A percentile compares a stretch with the other conserved stretches of the same genome.
These are phyloP conservation scores for Phaeomoniella chlamydospora DNA, from an alignment of 2,329 filamentous ascomycete species.

Conservation along the genomic window DNA sequence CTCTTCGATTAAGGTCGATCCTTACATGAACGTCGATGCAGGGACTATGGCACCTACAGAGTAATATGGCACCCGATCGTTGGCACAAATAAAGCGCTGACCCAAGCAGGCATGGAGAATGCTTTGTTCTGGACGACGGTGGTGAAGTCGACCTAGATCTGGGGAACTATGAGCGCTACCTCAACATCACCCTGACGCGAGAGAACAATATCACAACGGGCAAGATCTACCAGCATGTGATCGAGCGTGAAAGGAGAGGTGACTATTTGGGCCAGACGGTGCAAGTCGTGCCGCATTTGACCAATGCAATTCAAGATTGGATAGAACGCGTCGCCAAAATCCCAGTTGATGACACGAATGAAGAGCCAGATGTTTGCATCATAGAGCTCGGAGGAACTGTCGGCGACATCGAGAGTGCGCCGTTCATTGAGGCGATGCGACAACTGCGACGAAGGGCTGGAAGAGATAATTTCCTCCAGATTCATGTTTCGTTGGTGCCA, in stretches of 20 bases:
- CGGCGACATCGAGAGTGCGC: slow-evolving; percentile 73
- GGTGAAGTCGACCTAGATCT: slow-evolving; percentile 64
- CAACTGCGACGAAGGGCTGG: slow-evolving; percentile 62
- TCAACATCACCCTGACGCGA: slow-evolving; percentile 64
- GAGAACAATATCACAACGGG: slow-evolving; percentile 97
- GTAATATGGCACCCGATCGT: slow-evolving; percentile 17
- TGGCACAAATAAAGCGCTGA: slow-evolving; percentile 3
- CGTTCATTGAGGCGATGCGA: slow-evolving; percentile 75
- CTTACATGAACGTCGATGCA: slow-evolving; percentile 65
- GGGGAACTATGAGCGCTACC: slow-evolving; percentile 67
- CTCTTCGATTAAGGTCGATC: slow-evolving; percentile 56
- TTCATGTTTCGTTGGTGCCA: slow-evolving; percentile 80
- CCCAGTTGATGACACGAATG: slow-evolving; percentile 70
- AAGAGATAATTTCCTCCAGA: slow-evolving; percentile 70
- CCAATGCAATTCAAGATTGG: slow-evolving; percentile 84
- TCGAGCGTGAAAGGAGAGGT: slow-evolving; percentile 55
- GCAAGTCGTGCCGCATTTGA: slow-evolving; percentile 86
- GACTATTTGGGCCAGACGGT: slow-evolving; percentile 83
- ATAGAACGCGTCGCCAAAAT: slow-evolving; percentile 74
- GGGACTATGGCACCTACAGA: slow-evolving; percentile 56
- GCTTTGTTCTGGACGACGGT: slow-evolving; percentile 75
- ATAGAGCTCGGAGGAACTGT: slow-evolving; percentile 45
- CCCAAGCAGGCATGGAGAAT: slow-evolving; percentile 59
- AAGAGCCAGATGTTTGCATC: slow-evolving; percentile 84
- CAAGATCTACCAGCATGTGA: slow-evolving; percentile 86